Base-by-base conservation (phyloP, 371 early-diverging fungal species). In the Nosema muscidifuracis region DNA sequence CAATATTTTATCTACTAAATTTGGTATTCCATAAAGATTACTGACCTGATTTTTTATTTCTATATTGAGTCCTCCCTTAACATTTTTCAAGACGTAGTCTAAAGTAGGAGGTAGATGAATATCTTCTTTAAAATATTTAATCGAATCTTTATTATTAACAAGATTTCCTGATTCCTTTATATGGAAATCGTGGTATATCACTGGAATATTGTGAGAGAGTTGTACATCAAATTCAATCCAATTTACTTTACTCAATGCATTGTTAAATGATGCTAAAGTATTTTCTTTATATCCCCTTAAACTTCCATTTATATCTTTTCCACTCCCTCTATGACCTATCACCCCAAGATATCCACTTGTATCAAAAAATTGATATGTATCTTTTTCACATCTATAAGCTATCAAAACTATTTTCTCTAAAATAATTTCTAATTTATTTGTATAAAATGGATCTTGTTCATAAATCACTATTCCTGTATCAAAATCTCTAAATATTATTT, bases 171-270 rank as follows among this genome's bases (percentile, higher is more conserved):
- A 15, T 2, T 33, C 12, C 7, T 61, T 87, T 20, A 91, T 87
- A 0, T 86, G 87, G 88, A 89, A 92, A 83, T 96, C 93, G 74
- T 95, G 97, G 79, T 93, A 93, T 53, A 96, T 83, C 2, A 95
- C 90, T 10, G 92, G 92, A 0, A 88, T 87, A 57, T 85, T 71
- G 72, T 89, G 89, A 6, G 94, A 92, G 66, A 96, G 78, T 84
- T 95, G 95, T 20, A 93, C 92, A 82, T 95, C 91, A 83, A 94
- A 92, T 81, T 96, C 95, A 13, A 96, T 88, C 70, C 88, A 91
- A 71, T 89, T 88, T 0, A 90, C 93, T 20, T 89, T 83, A 6
- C 87, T 86, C 13, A 88, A 87, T 0, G 94, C 95, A 0, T 89
- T 89, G 18, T 88, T 84, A 82, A 95, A 90, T 0, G 94, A 92